Evolutionary conservation across 306 rosid species (phyloP).

Genomic region (Phaseolus lunatus): DNA sequence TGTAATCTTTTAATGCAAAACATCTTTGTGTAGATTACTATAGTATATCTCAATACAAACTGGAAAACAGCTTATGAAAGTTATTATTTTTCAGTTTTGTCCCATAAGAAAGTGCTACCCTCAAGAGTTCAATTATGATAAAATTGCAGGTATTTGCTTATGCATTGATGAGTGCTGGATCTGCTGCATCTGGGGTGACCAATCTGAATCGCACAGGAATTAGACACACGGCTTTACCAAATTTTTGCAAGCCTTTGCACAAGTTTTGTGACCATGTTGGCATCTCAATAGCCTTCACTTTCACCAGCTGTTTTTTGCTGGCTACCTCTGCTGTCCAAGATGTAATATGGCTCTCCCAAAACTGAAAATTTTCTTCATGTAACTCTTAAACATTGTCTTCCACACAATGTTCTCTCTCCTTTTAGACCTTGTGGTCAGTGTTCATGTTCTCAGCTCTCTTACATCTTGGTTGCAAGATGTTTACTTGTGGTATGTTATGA

Average conservation of each 20-base stretch:
- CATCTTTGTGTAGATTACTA: no score
- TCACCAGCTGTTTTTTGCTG: conserved; percentile 73
- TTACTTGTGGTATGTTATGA: conserved; percentile 20
- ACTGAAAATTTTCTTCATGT: conserved; percentile 48
- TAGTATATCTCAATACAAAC: no score
- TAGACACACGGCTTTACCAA: conserved; percentile 74
- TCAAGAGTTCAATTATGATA: neutral
- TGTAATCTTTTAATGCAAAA: no score
- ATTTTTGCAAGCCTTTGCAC: conserved; percentile 76
- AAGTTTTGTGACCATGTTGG: conserved; percentile 87
- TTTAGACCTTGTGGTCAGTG: conserved; percentile 5
- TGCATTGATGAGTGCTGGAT: conserved; percentile 89
- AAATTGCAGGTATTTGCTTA: conserved; percentile 76
- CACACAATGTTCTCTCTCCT: conserved; percentile 21
- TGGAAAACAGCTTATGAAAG: no score
- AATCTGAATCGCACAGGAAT: conserved; percentile 89
- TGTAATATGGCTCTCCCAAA: conserved; percentile 83
- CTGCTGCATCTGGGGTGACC: conserved; percentile 88
- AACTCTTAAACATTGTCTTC: conserved; percentile 17
- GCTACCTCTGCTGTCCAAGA: conserved; percentile 72
- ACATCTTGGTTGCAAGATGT: conserved; percentile 20
- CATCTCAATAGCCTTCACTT: conserved; percentile 84
- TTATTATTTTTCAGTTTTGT: no score
- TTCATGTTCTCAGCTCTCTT: neutral
- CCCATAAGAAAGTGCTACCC: neutral